Evolutionary conservation across 176 grass and related monocot genomes (phyloP).

Genomic region (maize (Zea mays)): Zm-B73-REFERENCE-NAM-5.0 NC_050100.1:2032001-2032500

Average conservation of each 20-base stretch:
- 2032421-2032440: constrained; percentile 70
- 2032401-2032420: constrained; percentile 63
- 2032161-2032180: constrained; percentile 38
- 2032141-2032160: constrained; percentile 40
- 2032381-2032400: constrained; percentile 59
- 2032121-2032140: constrained; percentile 40
- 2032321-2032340: constrained; percentile 52
- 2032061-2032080: constrained; percentile 27
- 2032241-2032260: constrained; percentile 27
- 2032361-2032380: constrained; percentile 46
- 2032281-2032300: constrained; percentile 6
- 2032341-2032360: constrained; percentile 48
- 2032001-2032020: constrained; percentile 25
- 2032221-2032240: background rate
- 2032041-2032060: constrained; percentile 38
- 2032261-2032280: constrained; percentile 11
- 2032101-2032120: constrained; percentile 34
- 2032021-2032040: constrained; percentile 30
- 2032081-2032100: constrained; percentile 18
- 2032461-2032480: background rate
- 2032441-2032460: constrained; percentile 22
- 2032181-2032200: constrained; percentile 36
- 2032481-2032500: background rate
- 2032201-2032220: background rate
- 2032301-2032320: constrained; percentile 50